These are phyloP conservation scores for Kockiozyma suomiensis DNA, from an alignment of 805 yeast genomes.

Conservation along the genomic window DNA sequence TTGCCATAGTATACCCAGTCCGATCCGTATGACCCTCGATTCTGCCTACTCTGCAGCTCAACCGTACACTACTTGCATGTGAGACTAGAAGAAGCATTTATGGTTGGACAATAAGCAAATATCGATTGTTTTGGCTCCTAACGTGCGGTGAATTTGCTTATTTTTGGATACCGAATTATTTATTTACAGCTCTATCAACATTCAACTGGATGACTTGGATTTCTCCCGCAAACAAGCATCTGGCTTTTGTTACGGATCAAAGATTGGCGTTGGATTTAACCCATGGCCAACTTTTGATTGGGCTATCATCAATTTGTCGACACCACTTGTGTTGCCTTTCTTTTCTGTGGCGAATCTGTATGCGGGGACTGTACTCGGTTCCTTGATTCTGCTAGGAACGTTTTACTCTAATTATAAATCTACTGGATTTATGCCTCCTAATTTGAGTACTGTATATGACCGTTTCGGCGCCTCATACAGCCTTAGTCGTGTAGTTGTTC, in stretches of 20 bases:
- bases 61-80: slow-evolving; percentile 47
- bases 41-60: slow-evolving; percentile 54
- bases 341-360: slow-evolving; percentile 43
- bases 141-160: slow-evolving; percentile 53
- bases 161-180: slow-evolving; percentile 69
- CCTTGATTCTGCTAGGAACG: slow-evolving; percentile 39
- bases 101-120: slow-evolving; percentile 63
- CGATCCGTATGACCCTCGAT: slow-evolving; percentile 59
- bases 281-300: slow-evolving; percentile 47
- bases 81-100: slow-evolving; percentile 51
- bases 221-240: slow-evolving; percentile 47
- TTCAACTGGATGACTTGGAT: slow-evolving; percentile 57
- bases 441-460: slow-evolving; percentile 46
- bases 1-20: slow-evolving; percentile 56
- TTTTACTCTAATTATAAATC: slow-evolving; percentile 54
- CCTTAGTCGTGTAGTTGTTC: slow-evolving; percentile 48
- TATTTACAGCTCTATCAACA: slow-evolving; percentile 61
- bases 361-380: slow-evolving; percentile 46
- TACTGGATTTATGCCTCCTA: slow-evolving; percentile 56
- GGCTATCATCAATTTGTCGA: slow-evolving; percentile 43
- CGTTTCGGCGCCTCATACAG: slow-evolving; percentile 51
- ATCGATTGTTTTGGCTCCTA: slow-evolving; percentile 51
- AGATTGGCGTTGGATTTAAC: slow-evolving; percentile 55
- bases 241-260: slow-evolving; percentile 61
- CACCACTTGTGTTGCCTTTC: slow-evolving; percentile 49